Percentiles rank a stretch among this genome's conserved stretches.
These are phyloP conservation scores for Cercospora sojina DNA, from an alignment of 2,329 filamentous ascomycete species.

Conservation along the genomic window DNA sequence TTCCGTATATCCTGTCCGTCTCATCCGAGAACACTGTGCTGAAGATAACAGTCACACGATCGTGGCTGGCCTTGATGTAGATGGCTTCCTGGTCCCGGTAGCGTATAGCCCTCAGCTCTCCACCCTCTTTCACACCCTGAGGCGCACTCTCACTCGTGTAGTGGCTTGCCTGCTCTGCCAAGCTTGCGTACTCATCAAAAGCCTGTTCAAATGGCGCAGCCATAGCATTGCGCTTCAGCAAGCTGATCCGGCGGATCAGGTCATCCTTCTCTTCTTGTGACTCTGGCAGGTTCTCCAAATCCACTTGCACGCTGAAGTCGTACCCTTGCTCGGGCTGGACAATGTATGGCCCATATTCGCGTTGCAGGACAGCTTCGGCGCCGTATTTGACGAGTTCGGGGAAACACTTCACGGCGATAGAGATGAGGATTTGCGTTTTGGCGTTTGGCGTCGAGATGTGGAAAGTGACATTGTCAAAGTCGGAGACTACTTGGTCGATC, in stretches of 20 bases:
- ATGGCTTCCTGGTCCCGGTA: slow-evolving; percentile 99
- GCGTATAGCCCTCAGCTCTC: slow-evolving; percentile 91
- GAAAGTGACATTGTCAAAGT: slow-evolving; percentile 98
- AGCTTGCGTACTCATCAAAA: slow-evolving; percentile 84
- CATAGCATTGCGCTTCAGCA: slow-evolving; percentile 98
- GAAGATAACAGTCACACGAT: slow-evolving; percentile 98
- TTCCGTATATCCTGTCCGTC: slow-evolving; percentile 94
- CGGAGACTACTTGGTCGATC: slow-evolving; percentile 97
- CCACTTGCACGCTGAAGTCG: slow-evolving; percentile 90
- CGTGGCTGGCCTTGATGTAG: slow-evolving; percentile 95
- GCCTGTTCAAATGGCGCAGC: slow-evolving; percentile 97
- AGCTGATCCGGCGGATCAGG: slow-evolving; percentile 78
- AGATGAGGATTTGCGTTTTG: slow-evolving; percentile 92
- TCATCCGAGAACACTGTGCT: slow-evolving; percentile 97
- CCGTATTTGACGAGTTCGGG: slow-evolving; percentile 89
- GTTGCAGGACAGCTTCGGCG: slow-evolving; percentile 83
- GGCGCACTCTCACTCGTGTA: slow-evolving; percentile 94
- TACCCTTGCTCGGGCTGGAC: slow-evolving; percentile 84
- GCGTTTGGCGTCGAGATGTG: slow-evolving; percentile 94
- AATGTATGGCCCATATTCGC: slow-evolving; percentile 93
- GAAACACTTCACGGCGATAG: slow-evolving; percentile 93
- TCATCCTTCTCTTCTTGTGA: slow-evolving; percentile 84
- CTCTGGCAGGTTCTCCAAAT: slow-evolving; percentile 80
- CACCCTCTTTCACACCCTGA: slow-evolving; percentile 83
- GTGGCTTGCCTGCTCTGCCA: slow-evolving; percentile 84